Evolutionary conservation across 257 asterid species (phyloP).

Genomic region (Forsythia suspensa): DNA sequence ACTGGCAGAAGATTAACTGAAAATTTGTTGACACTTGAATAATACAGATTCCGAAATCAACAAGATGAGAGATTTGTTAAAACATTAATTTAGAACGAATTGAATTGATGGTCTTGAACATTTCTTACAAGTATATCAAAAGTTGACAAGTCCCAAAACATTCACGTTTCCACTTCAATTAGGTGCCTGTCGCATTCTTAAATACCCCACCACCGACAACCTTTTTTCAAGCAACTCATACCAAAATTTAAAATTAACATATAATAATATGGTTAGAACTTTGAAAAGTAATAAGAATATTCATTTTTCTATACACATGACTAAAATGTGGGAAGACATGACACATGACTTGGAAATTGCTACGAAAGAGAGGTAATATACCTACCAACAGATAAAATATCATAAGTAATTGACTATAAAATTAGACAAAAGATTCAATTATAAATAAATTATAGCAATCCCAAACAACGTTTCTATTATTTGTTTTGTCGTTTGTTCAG

Average conservation of each 20-base stretch:
- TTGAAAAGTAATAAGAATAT: not conserved
- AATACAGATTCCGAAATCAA: too few species aligned
- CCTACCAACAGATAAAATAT: not conserved
- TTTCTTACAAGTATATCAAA: not conserved
- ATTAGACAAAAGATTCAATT: not conserved
- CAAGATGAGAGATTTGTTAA: too few species aligned
- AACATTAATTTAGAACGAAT: too few species aligned
- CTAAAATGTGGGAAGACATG: constrained; percentile 5
- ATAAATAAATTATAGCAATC: not conserved
- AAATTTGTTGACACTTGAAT: too few species aligned
- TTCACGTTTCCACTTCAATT: not conserved
- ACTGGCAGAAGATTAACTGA: too few species aligned
- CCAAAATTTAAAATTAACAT: not conserved
- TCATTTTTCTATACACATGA: constrained; percentile 14
- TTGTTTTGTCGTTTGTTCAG: not conserved
- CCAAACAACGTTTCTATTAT: not conserved
- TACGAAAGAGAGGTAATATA: constrained; percentile 2
- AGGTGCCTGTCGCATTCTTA: not conserved
- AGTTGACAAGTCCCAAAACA: not conserved
- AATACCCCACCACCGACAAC: not conserved
- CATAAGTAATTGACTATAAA: not conserved
- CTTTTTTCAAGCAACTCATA: not conserved
- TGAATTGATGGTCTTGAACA: not conserved
- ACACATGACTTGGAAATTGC: constrained; percentile 6
- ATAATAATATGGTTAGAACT: not conserved